Evolutionary conservation across 78 protist species (phyloP).

Genomic region (Acrasis kona): DNA sequence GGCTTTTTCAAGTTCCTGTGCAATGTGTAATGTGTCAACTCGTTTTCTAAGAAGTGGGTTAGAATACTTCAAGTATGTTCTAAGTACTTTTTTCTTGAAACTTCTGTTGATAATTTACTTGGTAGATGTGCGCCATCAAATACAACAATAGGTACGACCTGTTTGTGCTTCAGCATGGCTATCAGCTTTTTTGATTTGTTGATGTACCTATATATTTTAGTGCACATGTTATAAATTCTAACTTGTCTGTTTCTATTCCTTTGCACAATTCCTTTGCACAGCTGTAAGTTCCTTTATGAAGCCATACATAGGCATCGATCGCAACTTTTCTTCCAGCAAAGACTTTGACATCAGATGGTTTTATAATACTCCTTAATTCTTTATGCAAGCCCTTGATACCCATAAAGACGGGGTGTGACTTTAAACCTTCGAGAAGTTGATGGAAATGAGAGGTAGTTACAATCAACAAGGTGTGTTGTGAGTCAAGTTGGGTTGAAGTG

Average conservation of each 20-base stretch:
- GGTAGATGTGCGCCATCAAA: too few species aligned
- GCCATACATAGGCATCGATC: conserved; percentile 82
- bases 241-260: conserved; percentile 39
- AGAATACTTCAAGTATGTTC: too few species aligned
- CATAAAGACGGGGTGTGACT: too few species aligned
- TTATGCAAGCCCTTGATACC: conserved; percentile 70
- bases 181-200: conserved; percentile 33
- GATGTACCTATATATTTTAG: conserved; percentile 14
- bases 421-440: too few species aligned
- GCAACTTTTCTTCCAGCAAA: conserved; percentile 57
- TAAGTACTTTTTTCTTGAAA: too few species aligned
- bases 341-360: conserved; percentile 32
- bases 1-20: too few species aligned
- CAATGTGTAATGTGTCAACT: too few species aligned
- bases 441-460: too few species aligned
- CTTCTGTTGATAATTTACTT: too few species aligned
- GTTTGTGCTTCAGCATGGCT: conserved; percentile 23
- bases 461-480: too few species aligned
- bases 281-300: conserved; percentile 60
- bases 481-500: too few species aligned
- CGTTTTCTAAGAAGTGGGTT: too few species aligned
- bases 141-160: conserved; percentile 66
- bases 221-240: not conserved
- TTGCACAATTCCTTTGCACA: conserved; percentile 63
- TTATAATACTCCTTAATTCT: conserved; percentile 26